phyloP scores from a whole-genome alignment of 108 stramenopile genomes.

The Fistulifera pelliculosa region DNA sequence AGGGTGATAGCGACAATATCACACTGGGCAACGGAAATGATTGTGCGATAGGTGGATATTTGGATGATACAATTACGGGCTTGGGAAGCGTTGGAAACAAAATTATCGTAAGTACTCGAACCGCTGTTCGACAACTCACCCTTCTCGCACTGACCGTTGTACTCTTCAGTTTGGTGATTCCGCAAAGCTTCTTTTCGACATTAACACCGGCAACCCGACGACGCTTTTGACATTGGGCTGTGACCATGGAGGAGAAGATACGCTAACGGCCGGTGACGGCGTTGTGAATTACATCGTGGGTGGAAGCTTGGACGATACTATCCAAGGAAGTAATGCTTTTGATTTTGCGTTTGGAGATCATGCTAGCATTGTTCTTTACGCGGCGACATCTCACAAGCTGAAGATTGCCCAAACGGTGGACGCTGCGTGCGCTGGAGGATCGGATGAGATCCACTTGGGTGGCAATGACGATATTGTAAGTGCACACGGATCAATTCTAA shows the following conservation, averaged over 20 bases:
- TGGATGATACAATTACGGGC: slow-evolving; percentile 9
- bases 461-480: slow-evolving; percentile 19
- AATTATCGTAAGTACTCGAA: slow-evolving; percentile 14
- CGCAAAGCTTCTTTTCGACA: not conserved
- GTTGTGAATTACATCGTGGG: slow-evolving; percentile 16
- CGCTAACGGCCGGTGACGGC: slow-evolving; percentile 13
- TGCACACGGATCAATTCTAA: no score
- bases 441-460: slow-evolving; percentile 18
- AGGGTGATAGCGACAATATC: slow-evolving; percentile 6
- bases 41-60: slow-evolving; percentile 15
- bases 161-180: slow-evolving; percentile 9
- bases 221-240: slow-evolving; percentile 11
- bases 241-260: slow-evolving; percentile 10
- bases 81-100: slow-evolving; percentile 14
- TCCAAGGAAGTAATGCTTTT: slow-evolving; percentile 3
- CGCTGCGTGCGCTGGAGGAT: slow-evolving; percentile 15
- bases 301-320: slow-evolving; percentile 8
- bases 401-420: slow-evolving; percentile 8
- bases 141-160: not conserved
- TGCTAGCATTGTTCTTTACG: slow-evolving; percentile 12
- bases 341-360: slow-evolving; percentile 30
- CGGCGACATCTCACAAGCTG: slow-evolving; percentile 12
- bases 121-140: no score
- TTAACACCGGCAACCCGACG: slow-evolving; percentile 8
- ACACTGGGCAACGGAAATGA: slow-evolving; percentile 3